Evolutionary conservation across 352 stramenopile species (phyloP).

Genomic region (Phytophthora sp.): DNA sequence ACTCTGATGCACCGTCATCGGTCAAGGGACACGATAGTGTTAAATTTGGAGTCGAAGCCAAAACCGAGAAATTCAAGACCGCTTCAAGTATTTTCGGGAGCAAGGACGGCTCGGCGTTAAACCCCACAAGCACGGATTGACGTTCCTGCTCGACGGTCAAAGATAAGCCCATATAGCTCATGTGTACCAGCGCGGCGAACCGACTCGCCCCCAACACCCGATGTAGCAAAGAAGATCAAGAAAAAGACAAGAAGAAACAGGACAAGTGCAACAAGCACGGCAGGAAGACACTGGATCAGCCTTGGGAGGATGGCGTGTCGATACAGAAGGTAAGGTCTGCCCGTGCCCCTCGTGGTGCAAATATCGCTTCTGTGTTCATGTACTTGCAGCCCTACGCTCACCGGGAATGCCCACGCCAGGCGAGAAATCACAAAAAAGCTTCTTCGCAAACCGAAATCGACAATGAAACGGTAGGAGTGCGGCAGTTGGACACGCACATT

Average conservation of each 20-base stretch:
- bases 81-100: neutral
- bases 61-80: slow-evolving; percentile 10
- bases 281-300: neutral
- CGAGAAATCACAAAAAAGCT: neutral
- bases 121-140: slow-evolving; percentile 6
- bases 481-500: neutral
- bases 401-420: too few species aligned
- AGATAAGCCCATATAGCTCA: slow-evolving; percentile 12
- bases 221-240: too few species aligned
- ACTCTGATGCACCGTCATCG: too few species aligned
- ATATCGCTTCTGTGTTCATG: slow-evolving; percentile 7
- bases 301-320: neutral
- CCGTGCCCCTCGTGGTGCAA: slow-evolving; percentile 10
- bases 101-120: slow-evolving; percentile 5
- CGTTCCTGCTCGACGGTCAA: slow-evolving; percentile 7
- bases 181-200: neutral
- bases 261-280: neutral
- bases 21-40: slow-evolving; percentile 1
- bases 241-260: neutral
- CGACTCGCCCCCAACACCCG: neutral
- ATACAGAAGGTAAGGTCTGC: neutral
- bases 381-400: too few species aligned
- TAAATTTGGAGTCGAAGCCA: slow-evolving; percentile 4
- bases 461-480: neutral
- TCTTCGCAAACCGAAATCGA: neutral